phyloP scores from a whole-genome alignment of 768 basidiomycete genomes.

The Kwoniella sp. region DNA sequence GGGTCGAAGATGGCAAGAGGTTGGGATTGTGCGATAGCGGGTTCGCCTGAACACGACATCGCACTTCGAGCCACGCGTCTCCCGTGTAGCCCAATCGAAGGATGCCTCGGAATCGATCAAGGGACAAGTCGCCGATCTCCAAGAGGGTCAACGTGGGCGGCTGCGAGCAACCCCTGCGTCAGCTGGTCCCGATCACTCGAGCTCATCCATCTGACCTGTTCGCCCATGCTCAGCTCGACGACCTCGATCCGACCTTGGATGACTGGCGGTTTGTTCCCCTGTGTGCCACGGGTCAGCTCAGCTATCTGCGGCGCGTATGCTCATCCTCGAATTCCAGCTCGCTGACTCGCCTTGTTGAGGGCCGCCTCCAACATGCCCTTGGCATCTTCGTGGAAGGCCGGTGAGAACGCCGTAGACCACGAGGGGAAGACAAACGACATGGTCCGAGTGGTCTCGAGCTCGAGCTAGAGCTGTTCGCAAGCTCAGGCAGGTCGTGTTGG shows the following conservation, averaged over 20 bases:
- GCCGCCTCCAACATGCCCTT: constrained; percentile 86
- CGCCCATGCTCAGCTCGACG: constrained; percentile 98
- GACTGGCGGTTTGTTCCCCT: constrained; percentile 94
- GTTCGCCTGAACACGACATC: constrained; percentile 61
- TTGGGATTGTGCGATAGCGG: constrained; percentile 56
- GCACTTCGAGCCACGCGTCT: constrained; percentile 61
- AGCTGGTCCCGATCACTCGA: too few species aligned
- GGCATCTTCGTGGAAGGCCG: constrained; percentile 93
- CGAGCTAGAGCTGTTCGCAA: too few species aligned
- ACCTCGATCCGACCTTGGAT: constrained; percentile 98
- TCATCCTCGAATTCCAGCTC: background rate
- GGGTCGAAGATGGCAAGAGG: constrained; percentile 38
- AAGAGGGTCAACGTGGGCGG: constrained; percentile 95
- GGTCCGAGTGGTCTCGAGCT: too few species aligned
- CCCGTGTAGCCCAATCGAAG: constrained; percentile 92
- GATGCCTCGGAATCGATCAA: constrained; percentile 93
- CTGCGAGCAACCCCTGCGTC: too few species aligned
- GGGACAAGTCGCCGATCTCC: constrained; percentile 93
- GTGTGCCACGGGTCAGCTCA: constrained; percentile 47
- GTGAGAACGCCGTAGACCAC: constrained; percentile 82
- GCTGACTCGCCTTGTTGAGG: constrained; percentile 40
- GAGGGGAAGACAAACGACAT: constrained; percentile 68
- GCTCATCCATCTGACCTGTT: constrained; percentile 59
- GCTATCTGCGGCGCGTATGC: too few species aligned
- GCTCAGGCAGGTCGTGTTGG: too few species aligned